Percentiles rank a stretch among this genome's conserved stretches.
Conservation (phyloP, 768 basidiomycete genomes). For the Inosperma sp. region DNA sequence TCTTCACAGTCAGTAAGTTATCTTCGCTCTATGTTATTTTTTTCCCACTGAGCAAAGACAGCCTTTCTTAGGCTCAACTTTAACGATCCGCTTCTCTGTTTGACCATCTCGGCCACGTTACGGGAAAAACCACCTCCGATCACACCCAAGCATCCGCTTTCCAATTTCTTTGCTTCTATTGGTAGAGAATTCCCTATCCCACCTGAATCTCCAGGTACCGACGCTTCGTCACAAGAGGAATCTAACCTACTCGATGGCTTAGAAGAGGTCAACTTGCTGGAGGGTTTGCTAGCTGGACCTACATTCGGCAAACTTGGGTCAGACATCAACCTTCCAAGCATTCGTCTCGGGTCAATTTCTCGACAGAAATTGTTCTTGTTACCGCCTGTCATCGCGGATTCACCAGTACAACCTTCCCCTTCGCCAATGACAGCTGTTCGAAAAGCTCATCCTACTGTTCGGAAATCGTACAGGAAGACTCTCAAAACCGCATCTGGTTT, state of each 20-base stretch:
- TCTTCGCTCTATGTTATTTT: not conserved
- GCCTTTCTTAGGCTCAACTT: slow-evolving; percentile 71
- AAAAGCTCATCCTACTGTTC: slow-evolving; percentile 59
- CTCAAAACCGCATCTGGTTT: slow-evolving; percentile 78
- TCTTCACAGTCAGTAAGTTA: slow-evolving; percentile 72
- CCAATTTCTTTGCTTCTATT: slow-evolving; percentile 34
- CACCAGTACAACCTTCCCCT: slow-evolving; percentile 42
- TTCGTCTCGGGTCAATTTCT: slow-evolving; percentile 63
- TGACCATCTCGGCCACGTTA: slow-evolving; percentile 85
- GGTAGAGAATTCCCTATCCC: slow-evolving; percentile 36
- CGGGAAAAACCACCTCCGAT: slow-evolving; percentile 64
- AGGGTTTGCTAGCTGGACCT: slow-evolving; percentile 59
- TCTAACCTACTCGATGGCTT: too few species aligned
- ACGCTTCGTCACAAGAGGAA: too few species aligned
- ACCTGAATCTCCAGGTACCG: slow-evolving; percentile 29
- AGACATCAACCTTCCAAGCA: slow-evolving; percentile 54
- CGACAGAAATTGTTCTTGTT: slow-evolving; percentile 66
- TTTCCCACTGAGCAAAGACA: slow-evolving; percentile 27
- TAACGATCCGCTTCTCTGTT: slow-evolving; percentile 70
- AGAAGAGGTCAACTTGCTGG: slow-evolving; percentile 47
- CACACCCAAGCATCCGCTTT: slow-evolving; percentile 42
- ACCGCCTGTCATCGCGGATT: slow-evolving; percentile 42
- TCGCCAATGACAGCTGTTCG: slow-evolving; percentile 47
- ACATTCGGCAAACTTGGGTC: slow-evolving; percentile 35
- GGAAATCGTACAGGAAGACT: slow-evolving; percentile 82